Evolutionary conservation across 345 rosid species (phyloP), one percentile per base, ranked within the genome.

Genomic region (Raphanus raphanistrum): DNA sequence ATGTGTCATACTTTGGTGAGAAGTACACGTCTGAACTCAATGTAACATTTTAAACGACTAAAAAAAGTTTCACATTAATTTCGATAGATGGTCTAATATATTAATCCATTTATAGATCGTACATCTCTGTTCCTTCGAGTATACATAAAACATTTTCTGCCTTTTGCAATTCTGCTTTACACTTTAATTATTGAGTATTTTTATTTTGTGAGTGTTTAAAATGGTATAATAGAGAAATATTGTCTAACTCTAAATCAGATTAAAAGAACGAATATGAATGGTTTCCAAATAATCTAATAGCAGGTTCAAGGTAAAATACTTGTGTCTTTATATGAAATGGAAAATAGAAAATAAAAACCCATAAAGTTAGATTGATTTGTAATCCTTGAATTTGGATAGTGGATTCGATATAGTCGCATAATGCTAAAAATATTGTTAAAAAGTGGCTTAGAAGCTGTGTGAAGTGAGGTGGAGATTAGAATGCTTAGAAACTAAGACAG

Each of bases 401-500:
- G 74, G 79, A 48, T 41, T n/a, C 27, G 31, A 11, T 58, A 58
- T 9, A 4, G 62, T 25, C 62, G 31, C 62, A 58, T 17, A 63
- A 63, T 63, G 72, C n/a, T 48, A 70, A 54, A 69, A 15, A 21
- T 31, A 55, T 5, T 38, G 66, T 71, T 59, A 31, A 70, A 62
- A 78, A 58, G 76, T 78, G 67, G 66, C 72, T 41, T 65, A 73
- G 59, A 73, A 73, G 78, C 66, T 68, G 70, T 66, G 70, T 27
- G 63, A 50, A 79, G 5, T 78, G 76, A 11, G 76, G 28, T 58
- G 66, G 72, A 65, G 77, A 66, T 43, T 32, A 72, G 28, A 73
- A 73, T 79, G 82, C 82, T 79, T 79, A 67, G 78, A 73, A 79
- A 50, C 70, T 27, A 79, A 79, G 82, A 73, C 36, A 73, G 32